phyloP scores from a whole-genome alignment of 2,329 filamentous ascomycete species.

The Teratosphaeria viscida region DNA sequence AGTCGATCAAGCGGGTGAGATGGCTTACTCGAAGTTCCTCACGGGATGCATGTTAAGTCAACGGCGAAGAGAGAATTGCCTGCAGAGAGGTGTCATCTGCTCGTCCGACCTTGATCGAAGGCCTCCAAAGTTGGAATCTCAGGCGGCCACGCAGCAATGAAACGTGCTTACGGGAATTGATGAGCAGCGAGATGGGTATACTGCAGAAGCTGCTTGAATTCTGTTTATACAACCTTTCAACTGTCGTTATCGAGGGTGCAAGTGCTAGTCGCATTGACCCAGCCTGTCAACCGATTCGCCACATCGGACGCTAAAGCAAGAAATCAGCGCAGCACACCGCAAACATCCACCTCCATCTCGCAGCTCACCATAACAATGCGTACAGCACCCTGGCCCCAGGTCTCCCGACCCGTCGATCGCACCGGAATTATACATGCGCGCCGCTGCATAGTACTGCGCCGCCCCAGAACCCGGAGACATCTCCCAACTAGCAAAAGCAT shows the following conservation, averaged over 20 bases:
- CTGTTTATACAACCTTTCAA: background rate
- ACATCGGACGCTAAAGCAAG: constrained; percentile 31
- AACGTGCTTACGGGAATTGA: too few species aligned
- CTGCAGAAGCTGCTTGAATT: background rate
- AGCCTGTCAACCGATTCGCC: constrained; percentile 38
- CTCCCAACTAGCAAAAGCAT: constrained; percentile 11
- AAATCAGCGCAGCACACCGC: background rate
- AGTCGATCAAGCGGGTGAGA: background rate
- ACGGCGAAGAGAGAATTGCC: too few species aligned
- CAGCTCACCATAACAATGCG: constrained; percentile 39
- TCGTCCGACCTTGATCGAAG: too few species aligned
- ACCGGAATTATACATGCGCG: constrained; percentile 41
- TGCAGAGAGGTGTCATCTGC: too few species aligned
- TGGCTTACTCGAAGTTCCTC: too few species aligned
- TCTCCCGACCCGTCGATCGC: constrained; percentile 23
- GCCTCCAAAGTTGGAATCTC: too few species aligned
- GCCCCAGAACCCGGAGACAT: constrained; percentile 18
- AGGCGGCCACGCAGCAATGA: too few species aligned
- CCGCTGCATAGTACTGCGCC: constrained; percentile 34
- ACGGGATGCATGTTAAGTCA: too few species aligned
- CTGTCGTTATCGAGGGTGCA: constrained; percentile 1
- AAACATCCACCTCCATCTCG: background rate
- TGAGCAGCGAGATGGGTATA: background rate
- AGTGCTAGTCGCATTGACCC: constrained; percentile 20
- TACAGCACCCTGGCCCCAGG: constrained; percentile 35